Evolutionary conservation across 176 grass and related monocot species (phyloP).

Genomic region (Eragrostis curvula): DNA sequence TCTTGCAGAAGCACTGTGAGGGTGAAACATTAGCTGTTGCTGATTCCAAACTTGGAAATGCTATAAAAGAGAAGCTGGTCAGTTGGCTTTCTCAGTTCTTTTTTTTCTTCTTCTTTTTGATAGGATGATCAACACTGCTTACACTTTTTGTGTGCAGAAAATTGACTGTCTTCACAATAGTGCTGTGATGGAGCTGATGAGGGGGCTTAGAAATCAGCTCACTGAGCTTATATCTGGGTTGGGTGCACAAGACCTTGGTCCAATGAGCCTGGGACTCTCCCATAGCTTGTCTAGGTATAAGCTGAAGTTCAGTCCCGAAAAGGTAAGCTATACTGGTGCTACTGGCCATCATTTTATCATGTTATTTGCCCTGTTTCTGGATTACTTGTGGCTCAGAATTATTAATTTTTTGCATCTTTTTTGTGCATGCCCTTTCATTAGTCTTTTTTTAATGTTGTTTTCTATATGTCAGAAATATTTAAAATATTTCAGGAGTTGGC

Average conservation of each 20-base stretch:
- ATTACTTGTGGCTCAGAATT: too few species aligned
- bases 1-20: constrained; percentile 76
- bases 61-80: constrained; percentile 92
- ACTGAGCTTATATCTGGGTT: constrained; percentile 89
- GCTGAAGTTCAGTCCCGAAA: constrained; percentile 96
- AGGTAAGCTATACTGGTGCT: constrained; percentile 47
- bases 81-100: neutral
- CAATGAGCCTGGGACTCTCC: constrained; percentile 89
- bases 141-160: constrained; percentile 65
- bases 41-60: constrained; percentile 90
- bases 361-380: neutral
- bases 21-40: constrained; percentile 90
- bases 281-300: constrained; percentile 97
- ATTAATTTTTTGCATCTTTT: too few species aligned
- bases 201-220: constrained; percentile 82
- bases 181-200: constrained; percentile 94
- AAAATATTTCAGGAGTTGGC: too few species aligned
- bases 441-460: too few species aligned
- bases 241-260: constrained; percentile 80
- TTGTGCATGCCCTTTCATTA: too few species aligned
- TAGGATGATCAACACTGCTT: neutral
- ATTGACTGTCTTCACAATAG: constrained; percentile 91
- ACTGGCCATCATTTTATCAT: too few species aligned
- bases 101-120: too few species aligned
- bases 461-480: too few species aligned